Conservation (phyloP, 1,284 basidiomycete genomes). For the Stygiomarasmius scandens region DNA sequence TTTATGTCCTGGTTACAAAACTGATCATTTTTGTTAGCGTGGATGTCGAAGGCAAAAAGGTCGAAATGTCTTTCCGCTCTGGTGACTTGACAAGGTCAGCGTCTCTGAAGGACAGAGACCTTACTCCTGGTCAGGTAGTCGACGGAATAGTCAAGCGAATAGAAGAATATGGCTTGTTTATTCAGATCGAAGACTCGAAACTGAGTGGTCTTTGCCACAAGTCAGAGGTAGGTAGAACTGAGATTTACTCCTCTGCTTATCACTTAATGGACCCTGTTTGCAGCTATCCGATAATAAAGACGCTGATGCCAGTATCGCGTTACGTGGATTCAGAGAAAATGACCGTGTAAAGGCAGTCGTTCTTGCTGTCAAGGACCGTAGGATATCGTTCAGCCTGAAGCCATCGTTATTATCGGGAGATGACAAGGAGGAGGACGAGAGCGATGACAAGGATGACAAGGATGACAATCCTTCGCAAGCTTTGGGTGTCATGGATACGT, state of each 20-base stretch:
- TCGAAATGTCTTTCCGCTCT: conserved; percentile 87
- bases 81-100: conserved; percentile 49
- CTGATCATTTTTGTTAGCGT: conserved; percentile 48
- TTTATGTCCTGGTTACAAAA: conserved; percentile 6
- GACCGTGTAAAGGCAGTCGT: conserved; percentile 87
- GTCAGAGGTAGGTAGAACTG: conserved; percentile 65
- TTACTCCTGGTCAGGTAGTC: conserved; percentile 76
- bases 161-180: conserved; percentile 91
- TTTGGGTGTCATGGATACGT: conserved; percentile 29
- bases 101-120: conserved; percentile 56
- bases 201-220: conserved; percentile 94
- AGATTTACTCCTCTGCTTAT: not conserved
- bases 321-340: conserved; percentile 84
- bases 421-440: conserved; percentile 46
- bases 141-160: conserved; percentile 76
- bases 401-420: conserved; percentile 80
- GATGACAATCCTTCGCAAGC: conserved; percentile 35
- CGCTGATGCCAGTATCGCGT: conserved; percentile 75
- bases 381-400: conserved; percentile 88
- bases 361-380: conserved; percentile 77
- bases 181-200: conserved; percentile 83
- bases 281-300: conserved; percentile 86
- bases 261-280: not conserved
- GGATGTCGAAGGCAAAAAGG: conserved; percentile 68
- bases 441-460: conserved; percentile 35